Evolutionary conservation across 2,329 filamentous ascomycete species (phyloP).

Genomic region (Talaromyces sp.): DNA sequence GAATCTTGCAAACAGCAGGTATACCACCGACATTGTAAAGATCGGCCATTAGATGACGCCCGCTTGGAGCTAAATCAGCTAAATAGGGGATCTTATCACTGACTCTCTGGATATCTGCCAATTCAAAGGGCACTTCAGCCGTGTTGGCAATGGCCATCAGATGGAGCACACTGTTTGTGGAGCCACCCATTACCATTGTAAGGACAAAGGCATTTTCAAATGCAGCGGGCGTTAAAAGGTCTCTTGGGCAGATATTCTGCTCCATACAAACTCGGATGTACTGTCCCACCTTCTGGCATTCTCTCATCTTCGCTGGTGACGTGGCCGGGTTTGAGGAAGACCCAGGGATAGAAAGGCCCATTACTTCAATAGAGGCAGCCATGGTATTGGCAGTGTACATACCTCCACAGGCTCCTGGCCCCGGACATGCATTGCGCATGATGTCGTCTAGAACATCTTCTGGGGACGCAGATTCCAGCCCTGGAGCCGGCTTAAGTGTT

Average conservation of each 20-base stretch:
- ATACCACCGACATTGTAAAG: constrained; percentile 54
- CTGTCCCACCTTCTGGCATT: constrained; percentile 66
- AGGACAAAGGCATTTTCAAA: constrained; percentile 84
- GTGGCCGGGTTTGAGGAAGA: constrained; percentile 76
- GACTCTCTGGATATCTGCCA: constrained; percentile 80
- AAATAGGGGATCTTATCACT: constrained; percentile 75
- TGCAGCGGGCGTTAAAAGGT: constrained; percentile 73
- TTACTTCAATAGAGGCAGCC: constrained; percentile 65
- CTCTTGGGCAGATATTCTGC: constrained; percentile 70
- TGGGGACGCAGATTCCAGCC: constrained; percentile 46
- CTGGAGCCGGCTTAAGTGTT: constrained; percentile 82
- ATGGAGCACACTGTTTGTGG: constrained; percentile 80
- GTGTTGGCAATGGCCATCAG: constrained; percentile 78
- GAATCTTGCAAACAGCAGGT: constrained; percentile 52
- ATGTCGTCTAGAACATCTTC: constrained; percentile 55
- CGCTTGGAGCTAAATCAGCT: constrained; percentile 75
- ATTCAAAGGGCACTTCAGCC: constrained; percentile 73
- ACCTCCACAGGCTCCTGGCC: constrained; percentile 76
- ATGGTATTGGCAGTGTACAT: constrained; percentile 79
- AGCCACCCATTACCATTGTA: constrained; percentile 75
- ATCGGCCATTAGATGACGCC: constrained; percentile 58
- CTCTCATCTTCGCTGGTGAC: constrained; percentile 62
- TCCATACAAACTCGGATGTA: constrained; percentile 70
- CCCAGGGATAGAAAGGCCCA: constrained; percentile 75
- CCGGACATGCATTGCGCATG: constrained; percentile 84